Evolutionary conservation across 2,329 filamentous ascomycete species (phyloP), one percentile per base, ranked within the genome.

Genomic region (Fusarium hainanense): DNA sequence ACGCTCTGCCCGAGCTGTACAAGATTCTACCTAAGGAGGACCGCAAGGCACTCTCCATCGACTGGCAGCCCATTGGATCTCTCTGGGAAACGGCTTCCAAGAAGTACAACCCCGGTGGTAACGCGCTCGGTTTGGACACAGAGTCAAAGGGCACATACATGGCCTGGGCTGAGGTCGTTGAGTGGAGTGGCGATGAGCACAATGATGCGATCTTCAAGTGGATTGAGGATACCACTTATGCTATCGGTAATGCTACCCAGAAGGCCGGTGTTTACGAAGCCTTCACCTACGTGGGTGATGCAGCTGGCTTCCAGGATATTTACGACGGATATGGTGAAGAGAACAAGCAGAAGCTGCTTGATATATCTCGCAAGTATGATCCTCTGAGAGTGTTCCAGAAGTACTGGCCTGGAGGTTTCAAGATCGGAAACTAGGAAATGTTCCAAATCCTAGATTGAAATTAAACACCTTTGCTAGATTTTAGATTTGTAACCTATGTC

Each of bases 281-380:
- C 4, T 71, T 71, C 4, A 51, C n/a, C 4, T 68, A 70, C 2
- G 70, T 70, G 67, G 68, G 67, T 2, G 68, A 71, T 7, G 58
- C 67, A n/a, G 58, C 68, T 1, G 59, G 67, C 0, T 71, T 71
- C 14, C 67, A 71, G 34, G 20, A 59, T 0, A 18, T 71, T 1
- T 66, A 68, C 1, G 42, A 66, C 30, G 67, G 67, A 1, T 71
- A 70, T 34, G 68, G 68, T 0, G 4, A 48, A 3, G 9, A 61
- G 14, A 71, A 70, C 4, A 61, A 56, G 25, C 23, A 62, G n/a
- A 58, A 44, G 6, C 28, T 70, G 0, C 63, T 71, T 4, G 12
- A 40, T 0, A 68, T 65, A 3, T 68, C 67, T 14, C 63, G 67
- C 7, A 62, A 59, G 42, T 70, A 70, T 20, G 67, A 71, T 28